These are phyloP conservation scores for Coemansia sp. DNA, from an alignment of 192 early-diverging fungal genomes.

Conservation along the genomic window DNA sequence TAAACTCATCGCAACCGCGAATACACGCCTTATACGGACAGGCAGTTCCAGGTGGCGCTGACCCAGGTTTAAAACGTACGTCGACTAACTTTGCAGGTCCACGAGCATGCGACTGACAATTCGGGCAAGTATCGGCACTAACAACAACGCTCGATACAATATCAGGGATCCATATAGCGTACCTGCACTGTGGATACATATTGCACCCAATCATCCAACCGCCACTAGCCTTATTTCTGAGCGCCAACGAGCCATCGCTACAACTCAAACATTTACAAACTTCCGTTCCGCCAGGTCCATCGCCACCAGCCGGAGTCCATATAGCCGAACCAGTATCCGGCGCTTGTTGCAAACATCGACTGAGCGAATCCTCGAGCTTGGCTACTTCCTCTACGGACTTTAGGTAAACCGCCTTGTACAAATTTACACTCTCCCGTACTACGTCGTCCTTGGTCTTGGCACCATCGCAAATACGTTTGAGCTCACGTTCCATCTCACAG, in stretches of 20 bases:
- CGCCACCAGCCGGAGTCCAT: conserved; percentile 14
- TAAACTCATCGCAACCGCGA: conserved; percentile 49
- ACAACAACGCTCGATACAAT: conserved; percentile 16
- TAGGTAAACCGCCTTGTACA: conserved; percentile 76
- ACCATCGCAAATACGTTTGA: conserved; percentile 76
- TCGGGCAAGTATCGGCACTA: conserved; percentile 24
- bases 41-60: conserved; percentile 38
- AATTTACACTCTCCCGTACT: conserved; percentile 62
- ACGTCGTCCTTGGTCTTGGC: conserved; percentile 67
- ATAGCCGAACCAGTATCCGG: not conserved
- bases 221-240: conserved; percentile 15
- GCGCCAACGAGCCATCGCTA: conserved; percentile 14
- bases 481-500: conserved; percentile 80
- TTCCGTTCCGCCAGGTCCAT: conserved; percentile 9
- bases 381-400: conserved; percentile 55
- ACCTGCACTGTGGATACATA: conserved; percentile 55
- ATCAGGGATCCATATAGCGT: conserved; percentile 50
- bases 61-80: conserved; percentile 36
- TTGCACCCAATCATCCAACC: conserved; percentile 54
- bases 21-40: conserved; percentile 34
- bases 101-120: conserved; percentile 15
- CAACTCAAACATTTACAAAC: conserved; percentile 34
- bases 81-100: conserved; percentile 33
- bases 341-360: conserved; percentile 36
- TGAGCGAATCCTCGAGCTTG: conserved; percentile 55